Evolutionary conservation across 306 rosid species (phyloP).

Genomic region (Prunus davidiana): DNA sequence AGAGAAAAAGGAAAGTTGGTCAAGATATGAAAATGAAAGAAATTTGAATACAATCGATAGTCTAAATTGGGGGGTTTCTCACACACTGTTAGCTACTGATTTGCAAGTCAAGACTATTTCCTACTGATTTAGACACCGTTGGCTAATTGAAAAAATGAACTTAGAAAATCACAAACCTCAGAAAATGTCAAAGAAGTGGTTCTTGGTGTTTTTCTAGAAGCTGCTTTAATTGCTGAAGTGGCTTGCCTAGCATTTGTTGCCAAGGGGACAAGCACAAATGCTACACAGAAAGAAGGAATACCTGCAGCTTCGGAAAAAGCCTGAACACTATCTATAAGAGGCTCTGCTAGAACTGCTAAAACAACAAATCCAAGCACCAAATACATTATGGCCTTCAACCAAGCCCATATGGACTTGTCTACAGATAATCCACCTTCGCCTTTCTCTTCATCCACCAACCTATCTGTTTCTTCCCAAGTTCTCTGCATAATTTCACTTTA

Average conservation of each 20-base stretch:
- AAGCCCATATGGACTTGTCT: slow-evolving; percentile 9
- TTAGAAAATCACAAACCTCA: slow-evolving; percentile 39
- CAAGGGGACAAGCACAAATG: slow-evolving; percentile 55
- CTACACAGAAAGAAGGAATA: slow-evolving; percentile 51
- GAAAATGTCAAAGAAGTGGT: slow-evolving; percentile 56
- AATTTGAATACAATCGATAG: too few species aligned
- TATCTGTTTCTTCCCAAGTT: slow-evolving; percentile 21
- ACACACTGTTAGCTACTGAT: too few species aligned
- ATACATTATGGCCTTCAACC: slow-evolving; percentile 15
- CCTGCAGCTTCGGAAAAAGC: slow-evolving; percentile 42
- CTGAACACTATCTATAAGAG: slow-evolving; percentile 52
- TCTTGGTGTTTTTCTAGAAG: slow-evolving; percentile 42
- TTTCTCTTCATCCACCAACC: slow-evolving; percentile 12
- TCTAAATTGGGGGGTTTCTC: too few species aligned
- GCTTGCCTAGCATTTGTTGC: slow-evolving; percentile 70
- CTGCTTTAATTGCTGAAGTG: slow-evolving; percentile 50
- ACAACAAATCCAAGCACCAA: slow-evolving; percentile 14
- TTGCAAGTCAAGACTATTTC: too few species aligned
- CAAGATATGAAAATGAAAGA: not conserved
- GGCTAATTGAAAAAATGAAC: not conserved
- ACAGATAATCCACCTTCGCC: not conserved
- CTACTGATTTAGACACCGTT: too few species aligned
- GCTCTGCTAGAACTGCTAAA: slow-evolving; percentile 55
- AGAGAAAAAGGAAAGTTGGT: not conserved
- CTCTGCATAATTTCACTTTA: not conserved